Percentiles rank a stretch among this genome's conserved stretches.
phyloP scores from a whole-genome alignment of 345 rosid genomes.

The Eutrema heterophyllum region DNA sequence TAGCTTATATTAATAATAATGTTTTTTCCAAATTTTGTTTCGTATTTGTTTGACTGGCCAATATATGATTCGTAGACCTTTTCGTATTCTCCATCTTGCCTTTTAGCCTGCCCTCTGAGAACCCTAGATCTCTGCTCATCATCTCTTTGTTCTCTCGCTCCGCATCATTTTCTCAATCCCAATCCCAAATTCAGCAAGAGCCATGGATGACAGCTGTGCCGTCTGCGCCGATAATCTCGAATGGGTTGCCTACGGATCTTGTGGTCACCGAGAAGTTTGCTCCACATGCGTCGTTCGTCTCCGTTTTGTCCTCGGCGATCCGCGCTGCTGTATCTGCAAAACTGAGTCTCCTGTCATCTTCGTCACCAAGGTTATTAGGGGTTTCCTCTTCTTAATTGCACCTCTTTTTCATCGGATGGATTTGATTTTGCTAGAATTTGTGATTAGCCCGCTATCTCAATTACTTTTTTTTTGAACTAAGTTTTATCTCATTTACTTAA shows the following conservation, averaged over 20 bases:
- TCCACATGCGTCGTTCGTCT: conserved; percentile 84
- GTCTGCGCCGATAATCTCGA: conserved; percentile 89
- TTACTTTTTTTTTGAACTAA: too few relatives aligned
- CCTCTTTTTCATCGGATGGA: background rate
- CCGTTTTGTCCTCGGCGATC: conserved; percentile 81
- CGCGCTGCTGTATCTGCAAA: conserved; percentile 94
- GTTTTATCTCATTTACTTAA: background rate
- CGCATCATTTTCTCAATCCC: background rate
- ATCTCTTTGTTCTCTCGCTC: background rate
- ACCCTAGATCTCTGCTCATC: conserved; percentile 33
- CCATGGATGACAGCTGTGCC: conserved; percentile 90
- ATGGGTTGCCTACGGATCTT: conserved; percentile 91
- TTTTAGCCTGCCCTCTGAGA: conserved; percentile 15
- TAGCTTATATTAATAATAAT: too few relatives aligned
- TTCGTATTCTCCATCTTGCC: conserved; percentile 10
- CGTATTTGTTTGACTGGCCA: conserved; percentile 11
- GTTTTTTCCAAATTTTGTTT: background rate
- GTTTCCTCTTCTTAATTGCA: background rate
- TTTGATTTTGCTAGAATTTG: background rate
- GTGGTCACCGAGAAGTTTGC: conserved; percentile 96
- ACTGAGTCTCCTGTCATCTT: conserved; percentile 57
- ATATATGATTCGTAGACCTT: background rate
- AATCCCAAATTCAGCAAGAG: conserved; percentile 9
- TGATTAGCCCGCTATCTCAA: background rate
- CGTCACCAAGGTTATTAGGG: conserved; percentile 72